Evolutionary conservation across 1,284 basidiomycete genomes (phyloP), one percentile per base, ranked within the genome.

Genomic region (Sporisorium exsertum): DNA sequence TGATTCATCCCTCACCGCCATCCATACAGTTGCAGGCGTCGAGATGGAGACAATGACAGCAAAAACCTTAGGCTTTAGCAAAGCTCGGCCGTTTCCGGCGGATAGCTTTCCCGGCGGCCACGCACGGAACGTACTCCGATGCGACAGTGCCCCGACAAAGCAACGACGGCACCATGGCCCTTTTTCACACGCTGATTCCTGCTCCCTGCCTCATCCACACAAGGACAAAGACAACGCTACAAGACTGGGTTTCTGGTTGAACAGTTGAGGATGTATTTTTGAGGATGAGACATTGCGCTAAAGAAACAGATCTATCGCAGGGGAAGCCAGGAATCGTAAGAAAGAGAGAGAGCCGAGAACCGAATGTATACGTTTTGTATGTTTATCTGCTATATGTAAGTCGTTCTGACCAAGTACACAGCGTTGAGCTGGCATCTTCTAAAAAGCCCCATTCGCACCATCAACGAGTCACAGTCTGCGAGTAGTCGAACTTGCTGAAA

Each of bases 401-500:
- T 35, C 35, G 13, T 35, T 35, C 10, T 35, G 13, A 35, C n/a
- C n/a, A 35, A 5, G 22, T 26, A 33, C 10, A 27, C 64, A 60
- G 64, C 64, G 58, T 60, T 60, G 58, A 66, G 58, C 58, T 56
- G 64, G 16, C 1, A 26, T 8, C 18, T 13, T 27, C 15, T 5
- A 0, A 12, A 0, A 4, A 22, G 12, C n/a, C n/a, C n/a, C n/a
- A 18, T 26, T 2, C 16, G 15, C 40, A 8, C 40, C 5, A 10
- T 51, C 69, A 78, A 9, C 77, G 56, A 3, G 58, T 60, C 18
- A 79, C 77, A 12, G 66, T 74, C 55, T 79, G 77, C 3, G 69
- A 73, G 45, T 84, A 84, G 53, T 84, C 82, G 55, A 83, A 84
- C 62, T 82, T 82, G 64, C 75, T 80, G 46, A 81, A 84, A 58